These are phyloP conservation scores for Ichthyophthirius multifiliis DNA, from an alignment of 169 alveolate genomes.

Conservation along the genomic window DNA sequence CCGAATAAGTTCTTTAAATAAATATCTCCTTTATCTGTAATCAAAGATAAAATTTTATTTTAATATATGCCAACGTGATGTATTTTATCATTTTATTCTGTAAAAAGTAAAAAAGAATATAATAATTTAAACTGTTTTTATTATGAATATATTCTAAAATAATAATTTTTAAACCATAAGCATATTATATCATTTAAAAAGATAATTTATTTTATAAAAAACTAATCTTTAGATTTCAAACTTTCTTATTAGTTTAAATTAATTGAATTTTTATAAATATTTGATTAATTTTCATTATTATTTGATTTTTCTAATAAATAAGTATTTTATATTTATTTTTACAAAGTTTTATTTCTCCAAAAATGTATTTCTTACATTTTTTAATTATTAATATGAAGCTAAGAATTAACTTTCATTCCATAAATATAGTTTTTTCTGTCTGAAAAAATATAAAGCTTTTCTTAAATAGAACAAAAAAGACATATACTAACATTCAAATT, in stretches of 20 bases:
- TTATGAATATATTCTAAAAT: not conserved
- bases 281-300: not conserved
- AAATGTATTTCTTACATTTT: too few species aligned
- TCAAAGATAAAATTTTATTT: not conserved
- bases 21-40: not conserved
- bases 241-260: too few species aligned
- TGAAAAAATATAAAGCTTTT: not conserved
- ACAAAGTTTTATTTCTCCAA: too few species aligned
- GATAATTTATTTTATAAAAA: not conserved
- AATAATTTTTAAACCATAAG: not conserved
- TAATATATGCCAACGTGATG: not conserved
- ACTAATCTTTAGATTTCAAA: not conserved
- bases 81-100: not conserved
- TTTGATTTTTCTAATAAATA: not conserved
- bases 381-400: not conserved
- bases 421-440: not conserved
- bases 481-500: not conserved
- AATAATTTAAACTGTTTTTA: not conserved
- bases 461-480: not conserved
- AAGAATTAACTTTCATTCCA: not conserved
- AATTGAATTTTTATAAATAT: not conserved
- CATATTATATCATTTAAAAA: not conserved
- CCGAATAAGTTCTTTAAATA: not conserved
- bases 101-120: not conserved
- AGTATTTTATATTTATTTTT: too few species aligned